phyloP scores from a whole-genome alignment of 495 filamentous ascomycete genomes.

The Hypoxylon fragiforme region DNA sequence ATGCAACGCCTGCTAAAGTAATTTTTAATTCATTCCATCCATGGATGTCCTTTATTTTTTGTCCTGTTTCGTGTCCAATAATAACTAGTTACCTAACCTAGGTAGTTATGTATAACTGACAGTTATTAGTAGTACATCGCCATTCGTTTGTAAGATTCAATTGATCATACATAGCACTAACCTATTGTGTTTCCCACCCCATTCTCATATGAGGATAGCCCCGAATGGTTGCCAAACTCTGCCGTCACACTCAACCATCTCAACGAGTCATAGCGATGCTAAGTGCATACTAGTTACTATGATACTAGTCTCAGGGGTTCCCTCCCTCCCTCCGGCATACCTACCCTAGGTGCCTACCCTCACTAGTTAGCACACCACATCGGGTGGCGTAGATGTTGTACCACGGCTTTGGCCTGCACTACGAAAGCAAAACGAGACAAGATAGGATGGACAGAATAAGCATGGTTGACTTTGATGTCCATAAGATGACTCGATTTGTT shows the following conservation, averaged over 20 bases:
- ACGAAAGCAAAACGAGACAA: neutral
- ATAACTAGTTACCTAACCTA: too few relatives aligned
- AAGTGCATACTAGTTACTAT: too few relatives aligned
- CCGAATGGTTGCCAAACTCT: slow-evolving; percentile 22
- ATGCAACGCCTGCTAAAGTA: neutral
- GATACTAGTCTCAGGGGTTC: slow-evolving; percentile 32
- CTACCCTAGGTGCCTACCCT: too few relatives aligned
- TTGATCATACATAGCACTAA: too few relatives aligned
- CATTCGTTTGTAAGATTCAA: too few relatives aligned
- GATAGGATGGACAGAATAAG: neutral
- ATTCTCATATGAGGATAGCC: slow-evolving; percentile 18
- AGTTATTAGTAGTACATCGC: too few relatives aligned
- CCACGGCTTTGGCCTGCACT: slow-evolving; percentile 1
- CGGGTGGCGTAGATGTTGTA: slow-evolving; percentile 30
- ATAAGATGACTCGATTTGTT: too few relatives aligned
- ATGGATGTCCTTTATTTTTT: too few relatives aligned
- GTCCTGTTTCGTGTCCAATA: too few relatives aligned
- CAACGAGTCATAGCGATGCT: slow-evolving; percentile 29
- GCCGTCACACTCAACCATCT: slow-evolving; percentile 22
- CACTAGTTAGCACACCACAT: slow-evolving; percentile 15
- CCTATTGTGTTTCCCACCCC: too few relatives aligned
- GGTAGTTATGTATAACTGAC: too few relatives aligned
- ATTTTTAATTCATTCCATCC: neutral
- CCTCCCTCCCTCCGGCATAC: slow-evolving; percentile 4
- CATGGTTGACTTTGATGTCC: neutral